Base-by-base conservation (phyloP, 2,329 filamentous ascomycete genomes). In the Colletotrichum sp. region DNA sequence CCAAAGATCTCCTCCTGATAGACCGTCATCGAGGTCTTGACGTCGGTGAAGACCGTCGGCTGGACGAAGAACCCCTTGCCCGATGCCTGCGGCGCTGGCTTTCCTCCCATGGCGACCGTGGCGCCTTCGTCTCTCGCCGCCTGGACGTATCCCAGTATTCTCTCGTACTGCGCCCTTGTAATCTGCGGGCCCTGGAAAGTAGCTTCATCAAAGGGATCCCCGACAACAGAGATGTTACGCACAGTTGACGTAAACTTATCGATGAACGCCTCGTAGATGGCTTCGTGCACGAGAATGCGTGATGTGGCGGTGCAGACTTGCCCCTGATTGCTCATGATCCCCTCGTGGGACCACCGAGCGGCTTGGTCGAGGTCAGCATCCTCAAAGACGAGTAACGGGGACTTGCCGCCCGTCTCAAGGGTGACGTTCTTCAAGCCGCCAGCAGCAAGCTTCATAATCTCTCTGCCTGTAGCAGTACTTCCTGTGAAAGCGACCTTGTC, bases 401-500 rank as follows among this genome's bases (percentile, higher is more conserved):
- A 90, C 82, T 93, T 93, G 71, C 91, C 91, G 52, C 91, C 91
- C 13, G 90, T 90, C 81, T 92, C 90, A 9, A 92, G 85, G 6
- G 90, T 91, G 68, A 92, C 87, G 77, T 90, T 90, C 82, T 92
- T 92, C 81, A 90, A 82, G 52, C 85, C 94, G 0, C 87, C 85
- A 3, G 91, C 87, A 1, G 93, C 93, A 84, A 90, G 87, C 79
- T 92, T 92, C 92, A 94, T 94, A 75, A 95, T 93, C 79, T 92
- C 88, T 71, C 90, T 89, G 13, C 91, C 93, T 2, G 93, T 95
- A 7, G 86, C 86, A 2, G 93, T 95, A 56, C 90, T 92, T 59
- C 93, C 94, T 0, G 93, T 95, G 78, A 95, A 95, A 0, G 93
- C 92, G 75, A 95, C 87, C 85, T 95, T 95, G 80, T 94, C 91